These are phyloP conservation scores for Kwoniella pini DNA, from an alignment of 768 basidiomycete genomes.

Conservation along the genomic window DNA sequence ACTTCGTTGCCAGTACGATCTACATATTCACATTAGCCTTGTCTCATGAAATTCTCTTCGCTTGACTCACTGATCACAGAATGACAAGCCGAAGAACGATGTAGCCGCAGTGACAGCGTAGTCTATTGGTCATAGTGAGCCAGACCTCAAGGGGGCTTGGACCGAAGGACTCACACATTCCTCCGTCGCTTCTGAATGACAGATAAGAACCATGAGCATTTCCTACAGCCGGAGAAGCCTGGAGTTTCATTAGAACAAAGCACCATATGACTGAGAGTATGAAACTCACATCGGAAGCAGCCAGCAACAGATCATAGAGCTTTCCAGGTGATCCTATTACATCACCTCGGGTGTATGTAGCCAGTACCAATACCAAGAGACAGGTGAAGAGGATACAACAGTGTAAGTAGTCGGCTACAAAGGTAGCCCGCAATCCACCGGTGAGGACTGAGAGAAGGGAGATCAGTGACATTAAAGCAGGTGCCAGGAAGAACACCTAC, in stretches of 20 bases:
- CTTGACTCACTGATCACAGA: slow-evolving; percentile 12
- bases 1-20: slow-evolving; percentile 14
- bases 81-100: slow-evolving; percentile 8
- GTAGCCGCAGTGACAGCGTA: slow-evolving; percentile 14
- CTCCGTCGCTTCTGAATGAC: slow-evolving; percentile 9
- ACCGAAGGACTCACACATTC: slow-evolving; percentile 13
- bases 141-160: background rate
- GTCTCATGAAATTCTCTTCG: no score
- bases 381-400: slow-evolving; percentile 15
- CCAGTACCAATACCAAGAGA: slow-evolving; percentile 10
- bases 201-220: slow-evolving; percentile 11
- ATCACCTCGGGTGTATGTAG: slow-evolving; percentile 11
- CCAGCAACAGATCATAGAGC: slow-evolving; percentile 10
- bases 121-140: background rate
- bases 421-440: slow-evolving; percentile 14
- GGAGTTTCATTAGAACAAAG: no score
- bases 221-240: slow-evolving; percentile 7
- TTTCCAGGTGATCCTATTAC: slow-evolving; percentile 16
- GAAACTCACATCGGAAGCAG: slow-evolving; percentile 3
- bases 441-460: slow-evolving; percentile 13
- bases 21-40: background rate
- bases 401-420: slow-evolving; percentile 15
- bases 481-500: background rate
- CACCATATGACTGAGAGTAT: no score
- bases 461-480: no score